Base-by-base conservation (phyloP, 2,329 filamentous ascomycete genomes). In the Talaromyces islandicus region DNA sequence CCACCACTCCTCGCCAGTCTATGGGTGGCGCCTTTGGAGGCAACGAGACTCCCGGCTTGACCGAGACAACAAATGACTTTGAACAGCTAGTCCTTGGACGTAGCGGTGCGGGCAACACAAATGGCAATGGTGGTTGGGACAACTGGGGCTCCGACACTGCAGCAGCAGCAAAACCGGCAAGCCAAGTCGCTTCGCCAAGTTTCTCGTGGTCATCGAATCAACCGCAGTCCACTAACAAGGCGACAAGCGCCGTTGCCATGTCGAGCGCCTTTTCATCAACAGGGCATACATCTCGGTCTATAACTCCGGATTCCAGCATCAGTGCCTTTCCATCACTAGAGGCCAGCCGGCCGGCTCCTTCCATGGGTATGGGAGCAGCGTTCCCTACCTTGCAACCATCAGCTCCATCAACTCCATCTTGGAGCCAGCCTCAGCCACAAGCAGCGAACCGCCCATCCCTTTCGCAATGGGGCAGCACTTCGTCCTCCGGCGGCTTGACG, bases 1-100 rank as follows among this genome's bases (percentile, higher is more conserved):
- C 78, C 7, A 67, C 74, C 11, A 74, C 84, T 76, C 65, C 75
- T 48, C 69, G 71, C 32, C 65, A 69, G 52, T 67, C 68, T 12
- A 65, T 64, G 9, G 62, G 65, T 27, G 65, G 64, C 59, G 64
- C 70, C 57, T 70, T 70, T 11, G 68, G 66, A 51, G 68, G 66
- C 41, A 65, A 68, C 35, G 64, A 62, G 46, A 67, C 82, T 9
- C 80, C 82, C 4, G 81, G 79, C 2, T 82, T 74, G n/a, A 79
- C 79, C n/a, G 81, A 78, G 12, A 66, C 68, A 27, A 82, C 89
- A 54, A 84, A 89, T 61, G 91, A 95, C 69, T 99, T 97, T 69
- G 92, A 96, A 72, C 85, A 85, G 1, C 85, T 99, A 2, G 92
- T 99, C 56, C 91, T 95, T 69, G 93, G 93, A 9, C 85, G 84